Evolutionary conservation across 179 eudicot genomes (phyloP), one percentile per base, ranked within the genome.

Genomic region (Beta macrorhiza): DNA sequence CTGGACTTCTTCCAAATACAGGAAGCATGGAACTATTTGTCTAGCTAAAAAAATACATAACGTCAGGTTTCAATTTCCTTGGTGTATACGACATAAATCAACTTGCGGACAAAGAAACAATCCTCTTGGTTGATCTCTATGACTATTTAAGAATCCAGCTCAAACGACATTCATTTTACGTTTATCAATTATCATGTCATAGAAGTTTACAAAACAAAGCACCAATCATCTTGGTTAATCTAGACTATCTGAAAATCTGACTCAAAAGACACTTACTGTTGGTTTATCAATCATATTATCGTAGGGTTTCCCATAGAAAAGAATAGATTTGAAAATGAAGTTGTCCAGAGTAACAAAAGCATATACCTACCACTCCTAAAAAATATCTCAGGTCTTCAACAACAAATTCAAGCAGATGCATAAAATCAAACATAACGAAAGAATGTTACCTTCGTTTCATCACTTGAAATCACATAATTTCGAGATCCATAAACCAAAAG

Each of bases 401-500:
- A 77, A 72, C 53, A 67, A 64, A n/a, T 37, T n/a, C 10, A 56
- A 8, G 15, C 0, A 74, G 59, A 42, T 4, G n/a, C 4, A 47
- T 62, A 22, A 5, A 63, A 42, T 59, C 55, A 59, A 19, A 56
- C 57, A 71, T 71, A 11, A 51, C 49, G 29, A 17, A 67, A 53
- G 25, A 15, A 55, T 25, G 10, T 61, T 62, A 86, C 92, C 89
- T 89, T 79, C 22, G 78, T 86, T 22, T 69, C 90, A 78, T 84
- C 87, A 58, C 84, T 80, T 19, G 89, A 77, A 70, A 89, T 68
- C 79, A 89, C 85, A 82, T 84, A 86, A 74, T 90, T 89, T 45
- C 92, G 89, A 61, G 86, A 70, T n/a, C 79, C 82, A 68, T 84
- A 67, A 58, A 82, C 89, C 85, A 90, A 76, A 68, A 90, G 74